Conservation (phyloP, 176 grass and related monocot genomes). For the Typha latifolia region DNA sequence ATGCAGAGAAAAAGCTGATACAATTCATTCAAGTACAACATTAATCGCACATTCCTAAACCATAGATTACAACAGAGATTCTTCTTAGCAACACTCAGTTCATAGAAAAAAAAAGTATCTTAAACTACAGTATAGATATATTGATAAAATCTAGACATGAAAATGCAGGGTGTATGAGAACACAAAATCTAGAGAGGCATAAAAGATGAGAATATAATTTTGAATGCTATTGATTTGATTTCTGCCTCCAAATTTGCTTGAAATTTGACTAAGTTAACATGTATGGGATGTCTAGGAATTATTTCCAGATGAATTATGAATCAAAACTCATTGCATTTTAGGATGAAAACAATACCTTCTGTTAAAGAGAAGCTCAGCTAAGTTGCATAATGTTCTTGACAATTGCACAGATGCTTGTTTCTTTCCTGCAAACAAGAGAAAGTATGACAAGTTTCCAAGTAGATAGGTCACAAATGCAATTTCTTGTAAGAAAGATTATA, state of each 20-base stretch:
- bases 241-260: too few species aligned
- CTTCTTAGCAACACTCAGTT: too few species aligned
- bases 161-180: too few species aligned
- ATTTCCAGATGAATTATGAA: background rate
- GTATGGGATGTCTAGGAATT: background rate
- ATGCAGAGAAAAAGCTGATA: background rate
- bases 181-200: too few species aligned
- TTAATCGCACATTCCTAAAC: too few species aligned
- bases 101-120: too few species aligned
- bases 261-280: too few species aligned
- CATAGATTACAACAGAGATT: too few species aligned
- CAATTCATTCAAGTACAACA: background rate
- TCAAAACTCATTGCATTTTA: background rate
- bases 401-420: conserved; percentile 28
- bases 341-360: conserved; percentile 35
- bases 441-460: background rate
- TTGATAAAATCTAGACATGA: too few species aligned
- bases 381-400: conserved; percentile 58
- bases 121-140: too few species aligned
- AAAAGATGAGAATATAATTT: background rate
- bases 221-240: background rate
- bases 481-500: background rate
- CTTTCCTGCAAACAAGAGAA: conserved; percentile 30
- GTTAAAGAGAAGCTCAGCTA: conserved; percentile 81
- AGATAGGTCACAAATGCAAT: background rate